These are phyloP conservation scores for Yamadazyma triangularis DNA, from an alignment of 1,139 yeast genomes.

Conservation along the genomic window DNA sequence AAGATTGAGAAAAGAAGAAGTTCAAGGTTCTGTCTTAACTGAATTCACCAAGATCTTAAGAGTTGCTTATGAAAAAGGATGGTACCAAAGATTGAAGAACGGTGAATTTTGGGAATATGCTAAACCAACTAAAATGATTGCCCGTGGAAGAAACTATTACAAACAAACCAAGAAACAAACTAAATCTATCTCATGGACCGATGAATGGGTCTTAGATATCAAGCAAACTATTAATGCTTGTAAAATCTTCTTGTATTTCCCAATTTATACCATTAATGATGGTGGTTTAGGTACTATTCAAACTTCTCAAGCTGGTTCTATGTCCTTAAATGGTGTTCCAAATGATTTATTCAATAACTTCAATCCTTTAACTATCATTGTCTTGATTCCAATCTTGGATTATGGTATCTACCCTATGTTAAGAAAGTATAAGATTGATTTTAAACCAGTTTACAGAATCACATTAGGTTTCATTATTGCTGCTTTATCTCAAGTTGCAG, in stretches of 20 bases:
- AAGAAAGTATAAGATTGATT: constrained; percentile 40
- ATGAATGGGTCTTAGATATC: constrained; percentile 60
- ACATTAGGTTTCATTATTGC: constrained; percentile 32
- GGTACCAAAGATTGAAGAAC: constrained; percentile 29
- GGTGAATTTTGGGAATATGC: constrained; percentile 53
- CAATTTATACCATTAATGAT: constrained; percentile 60
- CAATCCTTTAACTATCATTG: constrained; percentile 62
- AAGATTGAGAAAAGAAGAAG: constrained; percentile 32
- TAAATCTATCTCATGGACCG: constrained; percentile 42
- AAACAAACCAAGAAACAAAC: no score
- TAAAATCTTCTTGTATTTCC: constrained; percentile 57
- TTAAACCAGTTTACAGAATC: constrained; percentile 34
- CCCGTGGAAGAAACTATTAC: constrained; percentile 35
- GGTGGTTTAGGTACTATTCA: constrained; percentile 62
- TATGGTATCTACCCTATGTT: constrained; percentile 54
- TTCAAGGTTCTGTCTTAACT: constrained; percentile 46
- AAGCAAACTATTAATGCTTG: constrained; percentile 56
- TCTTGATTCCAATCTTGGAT: constrained; percentile 62
- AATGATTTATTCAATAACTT: constrained; percentile 66
- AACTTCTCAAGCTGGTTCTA: constrained; percentile 62
- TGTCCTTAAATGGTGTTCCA: constrained; percentile 65
- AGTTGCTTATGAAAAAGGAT: constrained; percentile 37
- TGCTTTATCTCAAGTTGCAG: constrained; percentile 36
- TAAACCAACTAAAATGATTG: constrained; percentile 44
- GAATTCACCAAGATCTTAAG: constrained; percentile 37